Evolutionary conservation across 1,139 yeast species (phyloP).

Genomic region (Geotrichum restrictum): DNA sequence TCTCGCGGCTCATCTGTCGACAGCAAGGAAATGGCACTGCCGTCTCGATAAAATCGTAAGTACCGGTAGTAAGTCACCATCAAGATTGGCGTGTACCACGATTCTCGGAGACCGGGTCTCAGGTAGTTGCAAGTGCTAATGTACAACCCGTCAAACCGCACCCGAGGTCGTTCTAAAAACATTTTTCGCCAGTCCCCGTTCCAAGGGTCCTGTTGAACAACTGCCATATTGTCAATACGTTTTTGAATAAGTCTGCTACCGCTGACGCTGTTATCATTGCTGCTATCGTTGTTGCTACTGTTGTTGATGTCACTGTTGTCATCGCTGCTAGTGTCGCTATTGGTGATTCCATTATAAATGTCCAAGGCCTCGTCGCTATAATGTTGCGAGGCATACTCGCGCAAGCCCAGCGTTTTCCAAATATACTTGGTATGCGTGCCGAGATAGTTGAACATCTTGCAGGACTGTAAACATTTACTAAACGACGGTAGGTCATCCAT

Average conservation of each 20-base stretch:
- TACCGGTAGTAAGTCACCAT: conserved; percentile 87
- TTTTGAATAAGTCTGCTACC: neutral
- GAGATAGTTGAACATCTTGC: conserved; percentile 58
- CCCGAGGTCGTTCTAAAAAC: conserved; percentile 56
- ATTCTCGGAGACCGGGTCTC: conserved; percentile 69
- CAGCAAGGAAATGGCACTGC: conserved; percentile 47
- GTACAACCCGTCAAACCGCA: conserved; percentile 78
- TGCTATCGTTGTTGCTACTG: too few species aligned
- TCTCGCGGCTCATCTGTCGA: conserved; percentile 32
- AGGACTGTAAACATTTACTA: conserved; percentile 59
- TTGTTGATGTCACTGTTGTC: neutral
- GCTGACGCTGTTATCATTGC: neutral
- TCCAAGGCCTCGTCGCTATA: conserved; percentile 25
- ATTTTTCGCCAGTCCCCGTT: conserved; percentile 39
- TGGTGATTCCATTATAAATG: too few species aligned
- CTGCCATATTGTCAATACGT: neutral
- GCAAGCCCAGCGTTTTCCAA: conserved; percentile 56
- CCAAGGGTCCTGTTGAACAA: conserved; percentile 20
- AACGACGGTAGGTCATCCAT: conserved; percentile 55
- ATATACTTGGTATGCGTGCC: conserved; percentile 54
- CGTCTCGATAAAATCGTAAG: conserved; percentile 74
- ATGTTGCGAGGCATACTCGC: conserved; percentile 56
- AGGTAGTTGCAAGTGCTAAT: conserved; percentile 81
- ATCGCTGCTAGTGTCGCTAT: neutral
- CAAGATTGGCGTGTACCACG: conserved; percentile 75